phyloP scores from a whole-genome alignment of 1,284 basidiomycete species.

The Volvariella volvacea region DNA sequence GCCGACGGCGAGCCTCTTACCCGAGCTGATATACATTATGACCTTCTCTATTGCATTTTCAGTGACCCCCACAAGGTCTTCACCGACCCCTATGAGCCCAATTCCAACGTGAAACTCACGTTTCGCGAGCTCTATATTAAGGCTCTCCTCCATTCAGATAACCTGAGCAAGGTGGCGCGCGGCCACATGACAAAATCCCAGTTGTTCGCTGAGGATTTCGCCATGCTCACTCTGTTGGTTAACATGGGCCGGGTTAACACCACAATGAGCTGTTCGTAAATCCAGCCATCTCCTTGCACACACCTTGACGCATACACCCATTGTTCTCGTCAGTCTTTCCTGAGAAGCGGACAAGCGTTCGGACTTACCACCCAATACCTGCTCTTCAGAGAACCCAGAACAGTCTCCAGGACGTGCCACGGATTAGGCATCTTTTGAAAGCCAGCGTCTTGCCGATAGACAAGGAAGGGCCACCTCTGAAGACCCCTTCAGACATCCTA shows the following conservation, averaged over 20 bases:
- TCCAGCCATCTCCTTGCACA: slow-evolving; percentile 6
- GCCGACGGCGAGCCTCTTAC: slow-evolving; percentile 56
- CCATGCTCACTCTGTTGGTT: slow-evolving; percentile 69
- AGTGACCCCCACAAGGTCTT: slow-evolving; percentile 53
- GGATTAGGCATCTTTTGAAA: slow-evolving; percentile 68
- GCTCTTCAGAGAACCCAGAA: slow-evolving; percentile 70
- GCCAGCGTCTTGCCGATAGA: slow-evolving; percentile 41
- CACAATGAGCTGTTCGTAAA: slow-evolving; percentile 72
- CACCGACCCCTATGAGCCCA: slow-evolving; percentile 48
- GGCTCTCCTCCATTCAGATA: slow-evolving; percentile 60
- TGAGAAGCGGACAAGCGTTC: slow-evolving; percentile 77
- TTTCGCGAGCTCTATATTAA: slow-evolving; percentile 77
- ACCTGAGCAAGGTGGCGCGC: slow-evolving; percentile 48
- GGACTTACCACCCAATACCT: slow-evolving; percentile 80
- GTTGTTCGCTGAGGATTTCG: slow-evolving; percentile 68
- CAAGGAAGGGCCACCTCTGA: slow-evolving; percentile 28
- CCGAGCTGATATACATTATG: slow-evolving; percentile 68
- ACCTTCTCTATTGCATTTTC: slow-evolving; percentile 68
- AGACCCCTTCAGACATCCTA: slow-evolving; percentile 40
- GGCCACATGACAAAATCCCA: slow-evolving; percentile 66
- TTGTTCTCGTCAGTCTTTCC: slow-evolving; percentile 46
- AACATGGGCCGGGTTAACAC: slow-evolving; percentile 82
- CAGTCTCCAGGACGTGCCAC: slow-evolving; percentile 76
- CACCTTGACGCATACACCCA: slow-evolving; percentile 5
- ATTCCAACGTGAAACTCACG: slow-evolving; percentile 36